Percentiles rank a stretch among this genome's conserved stretches.
Conservation (phyloP, 495 filamentous ascomycete genomes). For the Trichodelitschia bisporula region DNA sequence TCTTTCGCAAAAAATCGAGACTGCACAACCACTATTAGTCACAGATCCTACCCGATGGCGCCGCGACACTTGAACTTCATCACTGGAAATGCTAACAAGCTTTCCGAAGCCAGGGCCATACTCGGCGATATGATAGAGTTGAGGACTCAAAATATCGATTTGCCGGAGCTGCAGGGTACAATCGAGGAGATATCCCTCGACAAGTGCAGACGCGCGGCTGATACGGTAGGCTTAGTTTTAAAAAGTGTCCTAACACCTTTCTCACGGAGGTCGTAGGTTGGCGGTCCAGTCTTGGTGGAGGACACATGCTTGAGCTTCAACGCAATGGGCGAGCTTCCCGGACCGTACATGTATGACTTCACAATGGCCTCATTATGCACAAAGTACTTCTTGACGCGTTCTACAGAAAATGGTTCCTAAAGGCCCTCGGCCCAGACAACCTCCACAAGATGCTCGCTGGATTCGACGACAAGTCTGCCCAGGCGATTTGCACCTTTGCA, state of each 20-base stretch:
- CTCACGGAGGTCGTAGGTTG: slow-evolving; percentile 24
- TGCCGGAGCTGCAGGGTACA: slow-evolving; percentile 76
- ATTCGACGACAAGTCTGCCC: slow-evolving; percentile 69
- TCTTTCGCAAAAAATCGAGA: no score
- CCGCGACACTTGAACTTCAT: slow-evolving; percentile 58
- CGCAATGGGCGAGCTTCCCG: slow-evolving; percentile 71
- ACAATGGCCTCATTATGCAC: not conserved
- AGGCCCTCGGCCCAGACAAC: slow-evolving; percentile 52
- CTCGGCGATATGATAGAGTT: slow-evolving; percentile 49
- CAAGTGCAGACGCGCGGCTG: slow-evolving; percentile 62
- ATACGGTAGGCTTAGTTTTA: slow-evolving; percentile 22
- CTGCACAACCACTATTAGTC: no score
- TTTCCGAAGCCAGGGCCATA: slow-evolving; percentile 67
- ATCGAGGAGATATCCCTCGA: slow-evolving; percentile 75
- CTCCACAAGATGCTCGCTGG: slow-evolving; percentile 79
- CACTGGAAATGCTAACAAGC: slow-evolving; percentile 85
- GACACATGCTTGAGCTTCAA: slow-evolving; percentile 89
- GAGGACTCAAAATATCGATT: slow-evolving; percentile 46
- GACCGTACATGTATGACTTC: slow-evolving; percentile 68
- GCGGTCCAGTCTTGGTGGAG: slow-evolving; percentile 80
- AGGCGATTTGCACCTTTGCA: slow-evolving; percentile 91
- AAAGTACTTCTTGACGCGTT: not conserved
- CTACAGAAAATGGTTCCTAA: slow-evolving; percentile 74
- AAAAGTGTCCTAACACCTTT: not conserved
- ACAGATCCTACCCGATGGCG: slow-evolving; percentile 8